Conservation (phyloP, 768 basidiomycete species). For the Boletus fagicola region DNA sequence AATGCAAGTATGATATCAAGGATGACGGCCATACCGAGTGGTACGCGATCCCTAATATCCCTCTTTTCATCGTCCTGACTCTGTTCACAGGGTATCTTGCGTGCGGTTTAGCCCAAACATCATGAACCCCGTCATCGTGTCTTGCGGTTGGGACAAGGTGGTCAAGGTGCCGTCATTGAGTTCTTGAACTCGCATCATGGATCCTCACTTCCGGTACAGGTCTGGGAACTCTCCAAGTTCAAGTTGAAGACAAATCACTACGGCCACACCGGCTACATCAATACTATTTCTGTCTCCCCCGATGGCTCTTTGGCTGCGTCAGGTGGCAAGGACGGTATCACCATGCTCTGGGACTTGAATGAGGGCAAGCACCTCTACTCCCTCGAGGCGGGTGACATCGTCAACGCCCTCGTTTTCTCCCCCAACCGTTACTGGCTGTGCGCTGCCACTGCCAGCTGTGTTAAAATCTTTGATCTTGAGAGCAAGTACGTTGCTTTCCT, state of each 20-base stretch:
- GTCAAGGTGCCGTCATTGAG: constrained; percentile 76
- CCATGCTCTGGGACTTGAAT: constrained; percentile 99
- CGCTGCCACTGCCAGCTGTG: constrained; percentile 93
- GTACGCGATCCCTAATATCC: constrained; percentile 33
- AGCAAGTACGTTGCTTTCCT: constrained; percentile 72
- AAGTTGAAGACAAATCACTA: constrained; percentile 99
- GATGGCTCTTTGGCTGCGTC: constrained; percentile 99
- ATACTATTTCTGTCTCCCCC: constrained; percentile 96
- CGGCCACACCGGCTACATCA: constrained; percentile 99
- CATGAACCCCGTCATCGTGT: constrained; percentile 96
- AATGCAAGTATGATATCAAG: constrained; percentile 99
- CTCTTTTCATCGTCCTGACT: neutral
- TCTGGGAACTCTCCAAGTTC: constrained; percentile 99
- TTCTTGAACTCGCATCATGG: neutral
- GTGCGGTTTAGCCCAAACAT: constrained; percentile 99
- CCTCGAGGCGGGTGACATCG: constrained; percentile 95
- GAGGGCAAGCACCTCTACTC: constrained; percentile 99
- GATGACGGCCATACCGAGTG: constrained; percentile 98
- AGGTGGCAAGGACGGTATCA: constrained; percentile 99
- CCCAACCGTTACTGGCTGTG: constrained; percentile 99
- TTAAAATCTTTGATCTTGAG: constrained; percentile 99
- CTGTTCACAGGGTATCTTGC: constrained; percentile 81
- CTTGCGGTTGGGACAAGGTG: constrained; percentile 99
- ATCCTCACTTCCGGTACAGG: constrained; percentile 54
- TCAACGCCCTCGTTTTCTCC: constrained; percentile 99